Percentiles rank a stretch among this genome's conserved stretches.
These are phyloP conservation scores for Pythium aristosporum DNA, from an alignment of 352 stramenopile species.

Conservation along the genomic window DNA sequence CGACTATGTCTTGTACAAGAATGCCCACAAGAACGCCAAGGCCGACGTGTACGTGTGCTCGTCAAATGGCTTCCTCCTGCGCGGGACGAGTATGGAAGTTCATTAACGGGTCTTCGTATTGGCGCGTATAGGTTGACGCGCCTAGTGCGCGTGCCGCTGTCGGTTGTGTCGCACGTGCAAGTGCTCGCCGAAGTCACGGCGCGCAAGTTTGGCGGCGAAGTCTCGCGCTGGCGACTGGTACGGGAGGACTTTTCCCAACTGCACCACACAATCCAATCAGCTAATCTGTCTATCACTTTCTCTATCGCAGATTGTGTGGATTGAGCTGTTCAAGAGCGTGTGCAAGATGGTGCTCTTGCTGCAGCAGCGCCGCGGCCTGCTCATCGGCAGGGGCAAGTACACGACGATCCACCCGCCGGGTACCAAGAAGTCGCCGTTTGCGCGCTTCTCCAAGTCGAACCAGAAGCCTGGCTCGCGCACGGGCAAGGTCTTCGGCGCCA, in stretches of 20 bases:
- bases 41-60: conserved; percentile 10
- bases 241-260: background rate
- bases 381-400: conserved; percentile 55
- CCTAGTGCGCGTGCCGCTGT: conserved; percentile 66
- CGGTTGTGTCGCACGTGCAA: conserved; percentile 77
- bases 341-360: conserved; percentile 65
- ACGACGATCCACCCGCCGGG: conserved; percentile 28
- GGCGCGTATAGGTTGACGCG: conserved; percentile 41
- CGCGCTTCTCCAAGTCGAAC: conserved; percentile 52
- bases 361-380: conserved; percentile 55
- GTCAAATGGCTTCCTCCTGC: no score
- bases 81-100: no score
- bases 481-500: conserved; percentile 66
- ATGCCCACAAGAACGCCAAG: conserved; percentile 19
- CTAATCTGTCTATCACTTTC: background rate
- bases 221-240: conserved; percentile 72
- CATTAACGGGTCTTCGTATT: no score
- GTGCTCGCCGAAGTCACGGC: conserved; percentile 78
- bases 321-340: conserved; percentile 74
- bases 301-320: conserved; percentile 57
- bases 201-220: conserved; percentile 63
- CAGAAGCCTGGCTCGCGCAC: conserved; percentile 63
- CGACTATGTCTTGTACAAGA: conserved; percentile 81
- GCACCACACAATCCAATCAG: no score
- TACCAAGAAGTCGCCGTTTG: conserved; percentile 46